Percentiles rank a stretch among this genome's conserved stretches.
Conservation (phyloP, 805 yeast genomes). For the Trichomonascus vanleenenianus region DNA sequence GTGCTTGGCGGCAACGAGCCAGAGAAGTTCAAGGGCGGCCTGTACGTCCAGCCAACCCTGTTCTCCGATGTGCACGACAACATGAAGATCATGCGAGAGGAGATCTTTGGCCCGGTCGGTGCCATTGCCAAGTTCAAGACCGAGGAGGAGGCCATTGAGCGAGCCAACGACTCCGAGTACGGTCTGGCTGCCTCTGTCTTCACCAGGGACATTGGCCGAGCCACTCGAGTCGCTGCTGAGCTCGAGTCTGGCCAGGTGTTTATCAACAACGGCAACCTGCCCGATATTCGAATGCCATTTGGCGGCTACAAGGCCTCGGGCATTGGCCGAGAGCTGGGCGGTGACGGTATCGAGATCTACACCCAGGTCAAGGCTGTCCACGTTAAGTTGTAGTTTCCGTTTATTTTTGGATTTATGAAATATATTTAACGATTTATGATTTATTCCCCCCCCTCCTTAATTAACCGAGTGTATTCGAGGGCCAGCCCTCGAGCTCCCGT, state of each 20-base stretch:
- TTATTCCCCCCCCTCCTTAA: too few relatives aligned
- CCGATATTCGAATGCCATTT: conserved; percentile 60
- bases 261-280: conserved; percentile 62
- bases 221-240: conserved; percentile 54
- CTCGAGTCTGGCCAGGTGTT: conserved; percentile 63
- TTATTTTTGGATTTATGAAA: too few relatives aligned
- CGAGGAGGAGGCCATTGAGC: conserved; percentile 58
- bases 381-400: background rate
- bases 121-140: conserved; percentile 55
- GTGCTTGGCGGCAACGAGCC: conserved; percentile 66
- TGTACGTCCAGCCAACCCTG: conserved; percentile 65
- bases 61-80: conserved; percentile 61
- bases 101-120: conserved; percentile 85
- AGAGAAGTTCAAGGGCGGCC: conserved; percentile 42
- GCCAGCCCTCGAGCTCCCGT: too few relatives aligned
- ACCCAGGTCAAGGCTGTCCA: conserved; percentile 69
- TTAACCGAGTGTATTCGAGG: too few relatives aligned
- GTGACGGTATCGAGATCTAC: conserved; percentile 60
- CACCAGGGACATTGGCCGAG: conserved; percentile 57
- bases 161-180: conserved; percentile 66
- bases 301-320: conserved; percentile 80
- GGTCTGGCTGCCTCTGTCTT: conserved; percentile 82
- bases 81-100: conserved; percentile 66
- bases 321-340: conserved; percentile 74
- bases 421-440: too few relatives aligned